Evolutionary conservation across 495 filamentous ascomycete genomes (phyloP), one percentile per base, ranked within the genome.

Genomic region (Aspergillus avenaceus): DNA sequence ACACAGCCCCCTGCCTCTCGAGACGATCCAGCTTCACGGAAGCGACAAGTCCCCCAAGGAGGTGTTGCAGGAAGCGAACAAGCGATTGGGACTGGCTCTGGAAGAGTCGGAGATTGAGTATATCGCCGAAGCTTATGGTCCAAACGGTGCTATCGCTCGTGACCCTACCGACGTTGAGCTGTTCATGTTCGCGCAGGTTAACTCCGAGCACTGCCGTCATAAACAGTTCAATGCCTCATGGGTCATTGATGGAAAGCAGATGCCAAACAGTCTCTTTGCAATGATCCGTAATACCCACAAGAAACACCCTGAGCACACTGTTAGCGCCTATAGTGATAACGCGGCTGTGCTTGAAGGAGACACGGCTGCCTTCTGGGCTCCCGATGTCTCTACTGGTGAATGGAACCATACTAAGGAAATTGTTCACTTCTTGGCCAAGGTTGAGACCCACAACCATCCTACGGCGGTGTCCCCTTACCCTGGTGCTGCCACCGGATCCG

Each of bases 111-210:
- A 97, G 62, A 91, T 97, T 56, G 84, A 97, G n/a, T 97, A 97
- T 62, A 75, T 97, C 24, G 85, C 93, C 8, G 81, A 89, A 28
- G 87, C 84, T 25, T 97, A 93, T 67, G 83, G 82, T 23, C 74
- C 86, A 36, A 78, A 89, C 19, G 85, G 85, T 12, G 76, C 72
- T 36, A 82, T 78, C 61, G 84, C 67, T 47, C 81, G 83, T 44
- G 80, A 84, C 41, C 91, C 91, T 0, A 85, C 85, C 37, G 93
- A 98, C 69, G 86, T 96, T 45, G 93, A 98, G 70, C 78, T 97
- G 12, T 97, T 96, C 77, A 97, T 97, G 95, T 98, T 97, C 65
- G 92, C 91, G 23, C 93, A 98, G 68, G 91, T 98, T 55, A 79
- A 79, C 64, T 80, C 76, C 5, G 77, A 78, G 47, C 74, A 79